phyloP scores from a whole-genome alignment of 2,329 filamentous ascomycete genomes.

The Fusarium aywerte region DNA sequence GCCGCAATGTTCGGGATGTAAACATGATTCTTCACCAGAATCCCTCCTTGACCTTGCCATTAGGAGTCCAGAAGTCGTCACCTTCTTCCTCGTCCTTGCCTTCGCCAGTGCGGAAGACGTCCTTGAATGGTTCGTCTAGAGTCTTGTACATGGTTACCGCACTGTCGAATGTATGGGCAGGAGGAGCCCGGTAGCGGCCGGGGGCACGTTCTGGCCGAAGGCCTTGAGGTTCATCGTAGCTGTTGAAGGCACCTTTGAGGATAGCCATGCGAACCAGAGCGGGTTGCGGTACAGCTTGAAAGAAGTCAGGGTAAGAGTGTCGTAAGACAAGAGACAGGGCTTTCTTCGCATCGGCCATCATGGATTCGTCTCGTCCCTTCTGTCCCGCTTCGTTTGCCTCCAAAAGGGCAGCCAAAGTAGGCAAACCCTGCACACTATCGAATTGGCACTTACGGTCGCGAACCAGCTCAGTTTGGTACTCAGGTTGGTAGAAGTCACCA shows the following conservation, averaged over 20 bases:
- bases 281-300: neutral
- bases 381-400: conserved; percentile 1
- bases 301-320: neutral
- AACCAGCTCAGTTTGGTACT: conserved; percentile 22
- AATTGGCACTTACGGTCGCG: conserved; percentile 45
- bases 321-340: conserved; percentile 5
- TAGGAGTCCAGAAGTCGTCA: neutral
- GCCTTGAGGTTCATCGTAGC: conserved; percentile 23
- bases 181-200: no score
- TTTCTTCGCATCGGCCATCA: conserved; percentile 40
- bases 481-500: conserved; percentile 22
- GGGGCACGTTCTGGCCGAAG: neutral
- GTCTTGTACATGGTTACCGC: neutral
- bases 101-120: neutral
- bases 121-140: neutral
- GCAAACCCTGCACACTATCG: conserved; percentile 49
- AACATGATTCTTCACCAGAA: neutral
- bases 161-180: neutral
- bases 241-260: conserved; percentile 6
- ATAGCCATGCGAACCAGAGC: neutral
- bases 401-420: conserved; percentile 32
- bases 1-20: neutral
- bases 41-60: neutral
- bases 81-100: neutral
- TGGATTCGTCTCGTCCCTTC: neutral